Conservation (phyloP, 2,329 filamentous ascomycete genomes). For the Ceratocystis lukuohia region DNA sequence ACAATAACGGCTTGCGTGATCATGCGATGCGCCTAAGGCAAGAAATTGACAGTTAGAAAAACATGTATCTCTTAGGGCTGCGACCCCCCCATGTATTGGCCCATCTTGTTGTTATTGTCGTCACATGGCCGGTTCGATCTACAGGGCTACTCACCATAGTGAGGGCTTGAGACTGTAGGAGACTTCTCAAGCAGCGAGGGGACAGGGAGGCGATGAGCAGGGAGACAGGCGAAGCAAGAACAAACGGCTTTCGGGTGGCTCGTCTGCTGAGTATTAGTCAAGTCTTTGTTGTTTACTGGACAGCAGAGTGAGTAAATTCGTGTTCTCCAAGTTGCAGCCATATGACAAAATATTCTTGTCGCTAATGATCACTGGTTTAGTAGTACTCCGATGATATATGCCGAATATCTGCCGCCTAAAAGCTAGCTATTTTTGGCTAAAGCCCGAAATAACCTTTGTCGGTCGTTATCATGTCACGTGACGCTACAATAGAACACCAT, state of each 20-base stretch:
- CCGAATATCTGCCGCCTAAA: conserved; percentile 2
- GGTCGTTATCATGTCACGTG: too few species aligned
- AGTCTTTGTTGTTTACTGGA: neutral
- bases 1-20: conserved; percentile 87
- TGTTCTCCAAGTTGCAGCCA: neutral
- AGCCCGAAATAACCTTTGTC: too few species aligned
- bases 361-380: neutral
- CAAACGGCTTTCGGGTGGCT: neutral
- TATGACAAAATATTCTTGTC: conserved; percentile 9
- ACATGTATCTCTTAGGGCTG: too few species aligned
- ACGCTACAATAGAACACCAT: neutral
- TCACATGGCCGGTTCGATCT: neutral
- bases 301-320: neutral
- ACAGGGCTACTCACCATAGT: conserved; percentile 13
- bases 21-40: conserved; percentile 29
- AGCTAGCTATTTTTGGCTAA: neutral
- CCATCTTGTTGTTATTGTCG: neutral
- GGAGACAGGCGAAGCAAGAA: neutral
- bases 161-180: neutral
- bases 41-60: neutral
- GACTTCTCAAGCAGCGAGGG: neutral
- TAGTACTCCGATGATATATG: neutral
- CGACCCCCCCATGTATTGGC: too few species aligned
- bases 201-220: neutral
- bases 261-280: neutral